Percentiles rank a stretch among this genome's conserved stretches.
Conservation (phyloP, 768 basidiomycete species). For the Cubamyces sp. region DNA sequence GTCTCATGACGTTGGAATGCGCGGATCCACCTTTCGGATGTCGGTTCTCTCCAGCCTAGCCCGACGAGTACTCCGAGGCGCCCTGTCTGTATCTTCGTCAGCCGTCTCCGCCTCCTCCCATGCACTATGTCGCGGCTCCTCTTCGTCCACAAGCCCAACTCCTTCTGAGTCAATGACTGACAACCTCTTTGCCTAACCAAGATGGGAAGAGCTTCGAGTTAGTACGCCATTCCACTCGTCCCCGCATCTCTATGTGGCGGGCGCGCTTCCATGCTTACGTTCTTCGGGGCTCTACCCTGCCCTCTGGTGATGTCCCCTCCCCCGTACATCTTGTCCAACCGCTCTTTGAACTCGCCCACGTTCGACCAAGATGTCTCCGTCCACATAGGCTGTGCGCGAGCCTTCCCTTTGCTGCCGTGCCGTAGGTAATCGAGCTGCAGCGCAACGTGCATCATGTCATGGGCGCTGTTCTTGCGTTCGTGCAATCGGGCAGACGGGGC, state of each 20-base stretch:
- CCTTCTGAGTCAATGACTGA: too few relatives aligned
- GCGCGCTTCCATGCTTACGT: conserved; percentile 12
- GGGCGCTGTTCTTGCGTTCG: background rate
- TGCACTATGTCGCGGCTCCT: too few relatives aligned
- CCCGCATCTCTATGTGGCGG: background rate
- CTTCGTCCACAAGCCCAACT: too few relatives aligned
- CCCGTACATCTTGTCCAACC: conserved; percentile 23
- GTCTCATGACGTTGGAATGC: background rate
- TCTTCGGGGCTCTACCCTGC: conserved; percentile 13
- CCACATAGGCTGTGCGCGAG: conserved; percentile 12
- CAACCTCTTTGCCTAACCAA: background rate
- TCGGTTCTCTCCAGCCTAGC: background rate
- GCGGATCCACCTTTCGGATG: background rate
- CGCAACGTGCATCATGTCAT: conserved; percentile 5
- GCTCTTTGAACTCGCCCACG: conserved; percentile 27
- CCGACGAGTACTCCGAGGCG: too few relatives aligned
- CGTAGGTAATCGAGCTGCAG: background rate
- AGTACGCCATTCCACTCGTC: background rate
- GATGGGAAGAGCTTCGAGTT: background rate
- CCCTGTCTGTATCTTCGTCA: too few relatives aligned
- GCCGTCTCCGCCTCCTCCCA: too few relatives aligned
- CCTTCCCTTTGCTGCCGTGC: conserved; percentile 14
- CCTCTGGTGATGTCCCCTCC: conserved; percentile 23
- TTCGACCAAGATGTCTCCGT: conserved; percentile 23
- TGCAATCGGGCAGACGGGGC: background rate